Conservation (phyloP, 2,329 filamentous ascomycete species). For the Penicillium nordicum region DNA sequence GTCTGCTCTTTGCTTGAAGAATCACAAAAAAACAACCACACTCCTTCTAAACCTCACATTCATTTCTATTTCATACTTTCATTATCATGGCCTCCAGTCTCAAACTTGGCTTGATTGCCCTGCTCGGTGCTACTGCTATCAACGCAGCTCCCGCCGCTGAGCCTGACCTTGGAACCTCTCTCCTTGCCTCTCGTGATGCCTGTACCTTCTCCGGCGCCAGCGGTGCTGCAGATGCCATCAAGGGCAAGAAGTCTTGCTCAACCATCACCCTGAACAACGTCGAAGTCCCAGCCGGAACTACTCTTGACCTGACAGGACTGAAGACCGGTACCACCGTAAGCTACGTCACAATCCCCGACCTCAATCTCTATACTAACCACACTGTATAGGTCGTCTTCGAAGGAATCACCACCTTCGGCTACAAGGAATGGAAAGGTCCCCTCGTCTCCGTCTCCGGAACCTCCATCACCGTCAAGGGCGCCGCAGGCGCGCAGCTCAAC, state of each 20-base stretch:
- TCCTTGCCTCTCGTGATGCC: not conserved
- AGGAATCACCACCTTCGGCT: conserved; percentile 63
- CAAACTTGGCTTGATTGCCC: not conserved
- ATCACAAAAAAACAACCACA: not conserved
- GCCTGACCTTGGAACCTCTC: not conserved
- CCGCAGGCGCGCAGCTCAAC: conserved; percentile 45
- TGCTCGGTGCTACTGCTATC: not conserved
- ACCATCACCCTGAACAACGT: not conserved
- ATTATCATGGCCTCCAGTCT: not conserved
- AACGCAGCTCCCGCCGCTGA: not conserved
- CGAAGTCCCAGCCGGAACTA: not conserved
- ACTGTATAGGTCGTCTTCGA: conserved; percentile 54
- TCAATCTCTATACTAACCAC: not conserved
- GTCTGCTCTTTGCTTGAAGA: not conserved
- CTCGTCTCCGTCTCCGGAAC: conserved; percentile 60
- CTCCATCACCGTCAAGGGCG: conserved; percentile 52
- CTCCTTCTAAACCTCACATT: not conserved
- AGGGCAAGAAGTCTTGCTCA: not conserved
- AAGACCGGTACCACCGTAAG: not conserved
- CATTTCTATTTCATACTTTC: not conserved
- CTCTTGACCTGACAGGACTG: not conserved
- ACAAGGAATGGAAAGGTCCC: conserved; percentile 63
- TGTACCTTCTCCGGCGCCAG: not conserved
- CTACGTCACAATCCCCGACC: not conserved
- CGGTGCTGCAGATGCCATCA: not conserved